phyloP scores from a whole-genome alignment of 164 flowering plant genomes.

The Litsea cubeba region DNA sequence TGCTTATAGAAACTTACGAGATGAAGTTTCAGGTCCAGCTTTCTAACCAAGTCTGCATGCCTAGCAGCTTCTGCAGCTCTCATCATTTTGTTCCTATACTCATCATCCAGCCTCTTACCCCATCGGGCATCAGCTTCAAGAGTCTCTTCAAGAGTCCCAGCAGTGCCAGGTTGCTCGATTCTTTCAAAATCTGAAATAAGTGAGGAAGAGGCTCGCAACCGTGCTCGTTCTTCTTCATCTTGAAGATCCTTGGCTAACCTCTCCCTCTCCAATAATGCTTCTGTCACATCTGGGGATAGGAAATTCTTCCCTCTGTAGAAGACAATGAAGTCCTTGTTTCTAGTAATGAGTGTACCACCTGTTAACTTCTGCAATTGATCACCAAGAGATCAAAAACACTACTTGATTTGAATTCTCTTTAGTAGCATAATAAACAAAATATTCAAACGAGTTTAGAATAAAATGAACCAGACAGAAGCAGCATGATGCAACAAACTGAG shows the following conservation, averaged over 20 bases:
- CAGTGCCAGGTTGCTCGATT: constrained; percentile 32
- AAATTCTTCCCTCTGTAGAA: constrained; percentile 90
- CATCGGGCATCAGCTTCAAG: constrained; percentile 77
- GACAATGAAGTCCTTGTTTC: constrained; percentile 87
- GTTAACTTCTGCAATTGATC: constrained; percentile 66
- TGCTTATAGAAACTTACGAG: constrained; percentile 49
- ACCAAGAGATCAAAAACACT: not conserved
- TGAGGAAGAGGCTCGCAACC: constrained; percentile 57
- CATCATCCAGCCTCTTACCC: constrained; percentile 67
- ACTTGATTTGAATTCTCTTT: not conserved
- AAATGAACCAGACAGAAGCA: not conserved
- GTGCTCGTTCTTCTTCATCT: constrained; percentile 89
- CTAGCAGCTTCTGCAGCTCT: constrained; percentile 60
- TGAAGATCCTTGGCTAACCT: constrained; percentile 70
- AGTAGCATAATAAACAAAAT: not conserved
- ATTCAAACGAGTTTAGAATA: too few relatives aligned
- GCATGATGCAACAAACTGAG: not conserved
- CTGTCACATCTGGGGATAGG: constrained; percentile 70
- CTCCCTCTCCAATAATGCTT: constrained; percentile 75
- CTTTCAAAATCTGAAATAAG: constrained; percentile 32
- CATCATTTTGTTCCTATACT: constrained; percentile 42
- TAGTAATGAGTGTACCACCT: constrained; percentile 76
- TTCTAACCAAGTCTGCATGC: constrained; percentile 70
- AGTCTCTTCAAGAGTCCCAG: constrained; percentile 87
- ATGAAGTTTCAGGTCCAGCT: constrained; percentile 70